A percentile compares a stretch with the other conserved stretches of the same genome.
These are phyloP conservation scores for Leucocoprinus birnbaumii DNA, from an alignment of 768 basidiomycete species.

Conservation along the genomic window DNA sequence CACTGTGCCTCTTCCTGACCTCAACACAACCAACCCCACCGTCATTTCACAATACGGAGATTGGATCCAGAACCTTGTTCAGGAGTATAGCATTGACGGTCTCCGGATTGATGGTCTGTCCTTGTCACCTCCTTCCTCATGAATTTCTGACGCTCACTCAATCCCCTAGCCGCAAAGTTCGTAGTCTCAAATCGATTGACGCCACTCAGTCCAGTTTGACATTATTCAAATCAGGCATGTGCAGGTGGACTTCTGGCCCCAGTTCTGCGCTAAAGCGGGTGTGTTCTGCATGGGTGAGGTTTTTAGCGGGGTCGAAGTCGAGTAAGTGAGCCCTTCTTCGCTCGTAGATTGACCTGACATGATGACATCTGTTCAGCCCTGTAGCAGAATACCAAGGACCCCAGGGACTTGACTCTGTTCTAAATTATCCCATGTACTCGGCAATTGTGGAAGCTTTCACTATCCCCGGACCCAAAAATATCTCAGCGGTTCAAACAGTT, in stretches of 20 bases:
- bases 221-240: slow-evolving; percentile 52
- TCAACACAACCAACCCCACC: slow-evolving; percentile 68
- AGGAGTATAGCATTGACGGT: slow-evolving; percentile 78
- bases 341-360: neutral
- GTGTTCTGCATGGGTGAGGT: slow-evolving; percentile 90
- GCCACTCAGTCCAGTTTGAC: neutral
- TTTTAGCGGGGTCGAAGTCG: slow-evolving; percentile 48
- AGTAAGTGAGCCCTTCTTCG: slow-evolving; percentile 29
- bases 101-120: slow-evolving; percentile 75
- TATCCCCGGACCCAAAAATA: slow-evolving; percentile 69
- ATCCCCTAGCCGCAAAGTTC: slow-evolving; percentile 40
- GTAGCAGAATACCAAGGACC: slow-evolving; percentile 62
- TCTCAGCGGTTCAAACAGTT: slow-evolving; percentile 49
- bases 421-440: slow-evolving; percentile 70
- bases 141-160: slow-evolving; percentile 29
- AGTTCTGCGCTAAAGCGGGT: slow-evolving; percentile 69
- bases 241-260: slow-evolving; percentile 71
- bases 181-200: slow-evolving; percentile 12
- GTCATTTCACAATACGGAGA: slow-evolving; percentile 61
- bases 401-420: slow-evolving; percentile 59
- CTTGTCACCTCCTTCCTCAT: neutral
- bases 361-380: slow-evolving; percentile 32
- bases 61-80: slow-evolving; percentile 70
- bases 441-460: slow-evolving; percentile 62
- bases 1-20: slow-evolving; percentile 70